Evolutionary conservation across 768 basidiomycete species (phyloP), one percentile per base, ranked within the genome.

Genomic region (Calocybe indica): DNA sequence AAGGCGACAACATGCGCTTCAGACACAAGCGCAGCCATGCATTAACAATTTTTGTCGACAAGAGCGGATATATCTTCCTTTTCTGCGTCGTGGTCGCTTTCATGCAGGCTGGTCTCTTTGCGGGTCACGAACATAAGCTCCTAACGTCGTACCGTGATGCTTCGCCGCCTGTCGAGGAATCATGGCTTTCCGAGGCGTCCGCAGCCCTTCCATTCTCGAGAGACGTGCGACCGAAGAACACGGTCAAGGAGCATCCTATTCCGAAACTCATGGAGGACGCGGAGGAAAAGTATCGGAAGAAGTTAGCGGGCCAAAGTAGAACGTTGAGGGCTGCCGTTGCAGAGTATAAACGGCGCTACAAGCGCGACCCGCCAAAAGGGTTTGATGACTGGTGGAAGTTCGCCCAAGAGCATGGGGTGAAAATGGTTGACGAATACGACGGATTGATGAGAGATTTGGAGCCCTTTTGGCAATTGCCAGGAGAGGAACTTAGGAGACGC

Each of bases 331-430:
- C 80, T 28, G 95, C 95, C 0, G 89, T 91, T 0, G 63, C 65
- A 7, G 92, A 95, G 63, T 99, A 99, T 66, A 79, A 70, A 54
- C 68, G 76, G 47, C 74, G 93, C 49, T 93, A 95, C 64, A 70
- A 71, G 7, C 78, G 88, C 34, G 67, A 80, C 33, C 96, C 96
- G 5, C 95, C 96, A 0, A 79, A 76, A 37, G 95, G 93, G 1
- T 99, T 98, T 53, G 94, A 92, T 59, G 68, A 76, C 29, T 97
- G 95, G 95, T 95, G 83, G 79, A 60, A 65, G 39, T 97, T 92
- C 63, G 88, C 85, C 10, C 68, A 76, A 62, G 71, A 80, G 48
- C 78, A 91, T 63, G 67, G 78, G 5, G 83, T 89, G 40, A 79
- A 82, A 56, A 80, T 98, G 66, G 72, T 88, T 5, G 95, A 98